Evolutionary conservation across 2,329 filamentous ascomycete genomes (phyloP), one percentile per base, ranked within the genome.

Genomic region (Plenodomus biglobosus): DNA sequence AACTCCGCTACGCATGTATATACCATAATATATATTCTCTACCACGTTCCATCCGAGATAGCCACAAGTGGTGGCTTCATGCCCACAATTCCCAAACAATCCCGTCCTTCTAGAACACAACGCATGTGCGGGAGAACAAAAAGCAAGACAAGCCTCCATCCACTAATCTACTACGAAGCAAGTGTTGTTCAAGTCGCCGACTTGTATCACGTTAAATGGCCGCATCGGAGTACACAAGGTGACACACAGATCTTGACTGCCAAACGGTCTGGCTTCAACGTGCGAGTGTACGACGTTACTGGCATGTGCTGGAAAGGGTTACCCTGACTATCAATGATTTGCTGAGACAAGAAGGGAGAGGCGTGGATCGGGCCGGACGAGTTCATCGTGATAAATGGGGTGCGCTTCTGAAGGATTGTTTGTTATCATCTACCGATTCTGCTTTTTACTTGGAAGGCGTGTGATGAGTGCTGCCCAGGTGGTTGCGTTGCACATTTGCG

Each of bases 221-320:
- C 38, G 13, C 10, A 32, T 32, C 27, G 27, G 11, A 32, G 27
- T 32, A 32, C 27, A 38, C 35, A 39, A 37, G 7, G 43, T 50
- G 34, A 17, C 41, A 54, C 51, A 46, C 15, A 52, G 45, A 54
- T 52, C 48, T 53, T 56, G 53, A 54, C 44, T 40, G 30, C 18
- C 27, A 27, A 36, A 30, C 22, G 36, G 37, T 38, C 49, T 42
- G 42, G 43, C 41, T 45, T 44, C 22, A 17, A 42, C 37, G 36
- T 38, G 36, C 21, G 45, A 42, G 20, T 42, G 44, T 50, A 30
- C 48, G 13, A 35, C 30, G 11, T 32, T 21, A 18, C 19, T 36
- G 21, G 43, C 40, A 40, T 50, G 24, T 46, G 24, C 22, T 40
- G 27, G 38, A n/a, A 10, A 8, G 18, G 20, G 37, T n/a, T 21